phyloP scores from a whole-genome alignment of 164 flowering plant genomes.

The grape (Vitis vinifera) region ASM3070453v1 NC_081819.1:23222501-23223000 shows the following conservation, averaged over 20 bases:
- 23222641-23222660: constrained; percentile 40
- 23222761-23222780: constrained; percentile 60
- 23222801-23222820: constrained; percentile 95
- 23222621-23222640: constrained; percentile 29
- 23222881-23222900: constrained; percentile 95
- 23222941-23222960: constrained; percentile 85
- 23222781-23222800: constrained; percentile 90
- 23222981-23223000: not conserved
- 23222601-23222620: not conserved
- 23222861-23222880: constrained; percentile 83
- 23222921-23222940: constrained; percentile 73
- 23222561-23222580: too few species aligned
- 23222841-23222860: constrained; percentile 71
- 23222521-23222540: too few species aligned
- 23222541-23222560: too few species aligned
- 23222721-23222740: not conserved
- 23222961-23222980: not conserved
- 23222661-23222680: constrained; percentile 53
- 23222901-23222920: constrained; percentile 77
- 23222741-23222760: constrained; percentile 56
- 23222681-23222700: not conserved
- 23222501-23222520: too few species aligned
- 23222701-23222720: not conserved
- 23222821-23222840: constrained; percentile 87
- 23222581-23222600: not conserved